A percentile compares a stretch with the other conserved stretches of the same genome.
phyloP scores from a whole-genome alignment of 2,329 filamentous ascomycete species.

The Aspergillus sp. region DNA sequence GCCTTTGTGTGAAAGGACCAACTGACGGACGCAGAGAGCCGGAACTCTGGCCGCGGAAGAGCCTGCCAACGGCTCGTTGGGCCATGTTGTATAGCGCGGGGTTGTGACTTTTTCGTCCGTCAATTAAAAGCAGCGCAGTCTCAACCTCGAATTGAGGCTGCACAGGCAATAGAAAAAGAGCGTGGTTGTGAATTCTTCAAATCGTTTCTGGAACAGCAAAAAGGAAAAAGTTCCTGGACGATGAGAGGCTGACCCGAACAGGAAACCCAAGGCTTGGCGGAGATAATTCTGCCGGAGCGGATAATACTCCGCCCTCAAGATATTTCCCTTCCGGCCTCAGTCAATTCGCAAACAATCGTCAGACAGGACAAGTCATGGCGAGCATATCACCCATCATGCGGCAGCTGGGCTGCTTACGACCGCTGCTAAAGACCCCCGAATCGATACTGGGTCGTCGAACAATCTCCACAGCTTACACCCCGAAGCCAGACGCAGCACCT shows the following conservation, averaged over 20 bases:
- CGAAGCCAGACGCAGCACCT: slow-evolving; percentile 34
- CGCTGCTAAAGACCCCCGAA: slow-evolving; percentile 48
- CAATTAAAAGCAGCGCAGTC: too few relatives aligned
- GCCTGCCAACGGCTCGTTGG: slow-evolving; percentile 30
- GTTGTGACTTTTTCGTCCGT: neutral
- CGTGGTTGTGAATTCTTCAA: too few relatives aligned
- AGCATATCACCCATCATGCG: slow-evolving; percentile 51
- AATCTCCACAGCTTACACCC: slow-evolving; percentile 45
- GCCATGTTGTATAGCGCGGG: slow-evolving; percentile 24
- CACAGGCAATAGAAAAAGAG: too few relatives aligned
- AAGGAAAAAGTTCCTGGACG: slow-evolving; percentile 20
- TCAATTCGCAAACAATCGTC: slow-evolving; percentile 29
- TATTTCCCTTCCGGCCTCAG: slow-evolving; percentile 8
- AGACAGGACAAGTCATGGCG: slow-evolving; percentile 45
- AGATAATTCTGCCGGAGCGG: slow-evolving; percentile 35
- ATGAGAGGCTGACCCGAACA: slow-evolving; percentile 13
- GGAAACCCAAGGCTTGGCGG: slow-evolving; percentile 27
- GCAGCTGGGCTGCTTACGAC: slow-evolving; percentile 66
- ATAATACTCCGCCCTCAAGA: slow-evolving; percentile 19
- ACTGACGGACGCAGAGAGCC: slow-evolving; percentile 26
- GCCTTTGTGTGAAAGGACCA: slow-evolving; percentile 24
- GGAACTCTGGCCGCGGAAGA: slow-evolving; percentile 31
- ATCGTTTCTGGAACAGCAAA: too few relatives aligned
- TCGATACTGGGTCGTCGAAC: slow-evolving; percentile 47
- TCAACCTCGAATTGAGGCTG: too few relatives aligned